Evolutionary conservation across 768 basidiomycete genomes (phyloP).

Genomic region (Collybiopsis confluens): DNA sequence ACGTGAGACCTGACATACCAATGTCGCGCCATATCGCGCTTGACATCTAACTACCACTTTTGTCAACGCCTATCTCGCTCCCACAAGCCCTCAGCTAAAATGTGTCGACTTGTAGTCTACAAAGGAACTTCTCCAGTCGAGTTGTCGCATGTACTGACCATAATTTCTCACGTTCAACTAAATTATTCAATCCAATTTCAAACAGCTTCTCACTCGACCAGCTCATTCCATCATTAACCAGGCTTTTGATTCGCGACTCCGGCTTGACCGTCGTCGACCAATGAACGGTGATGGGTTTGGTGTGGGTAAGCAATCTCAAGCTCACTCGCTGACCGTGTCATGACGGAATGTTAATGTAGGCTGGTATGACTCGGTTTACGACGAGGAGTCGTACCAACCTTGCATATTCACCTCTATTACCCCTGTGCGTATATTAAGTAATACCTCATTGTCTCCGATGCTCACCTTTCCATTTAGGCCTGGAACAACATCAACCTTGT

Average conservation of each 20-base stretch:
- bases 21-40: no score
- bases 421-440: conserved; percentile 50
- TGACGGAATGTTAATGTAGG: conserved; percentile 39
- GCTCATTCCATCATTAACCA: conserved; percentile 97
- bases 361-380: conserved; percentile 89
- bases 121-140: conserved; percentile 93
- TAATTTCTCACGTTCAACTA: conserved; percentile 4
- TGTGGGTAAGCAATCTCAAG: conserved; percentile 54
- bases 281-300: conserved; percentile 97
- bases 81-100: conserved; percentile 19
- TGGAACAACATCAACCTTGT: conserved; percentile 84
- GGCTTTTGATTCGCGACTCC: conserved; percentile 89
- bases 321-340: not conserved
- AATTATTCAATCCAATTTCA: conserved; percentile 8
- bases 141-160: conserved; percentile 79
- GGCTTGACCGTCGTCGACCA: conserved; percentile 76
- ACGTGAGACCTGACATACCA: no score
- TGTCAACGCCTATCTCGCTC: no score
- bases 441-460: not conserved
- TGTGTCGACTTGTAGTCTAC: conserved; percentile 94
- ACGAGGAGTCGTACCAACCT: conserved; percentile 80
- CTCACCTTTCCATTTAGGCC: conserved; percentile 45
- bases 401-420: conserved; percentile 96
- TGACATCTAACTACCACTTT: no score
- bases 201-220: conserved; percentile 84